Evolutionary conservation across 2,329 filamentous ascomycete species (phyloP).

Genomic region (Fusarium abutilonis): DNA sequence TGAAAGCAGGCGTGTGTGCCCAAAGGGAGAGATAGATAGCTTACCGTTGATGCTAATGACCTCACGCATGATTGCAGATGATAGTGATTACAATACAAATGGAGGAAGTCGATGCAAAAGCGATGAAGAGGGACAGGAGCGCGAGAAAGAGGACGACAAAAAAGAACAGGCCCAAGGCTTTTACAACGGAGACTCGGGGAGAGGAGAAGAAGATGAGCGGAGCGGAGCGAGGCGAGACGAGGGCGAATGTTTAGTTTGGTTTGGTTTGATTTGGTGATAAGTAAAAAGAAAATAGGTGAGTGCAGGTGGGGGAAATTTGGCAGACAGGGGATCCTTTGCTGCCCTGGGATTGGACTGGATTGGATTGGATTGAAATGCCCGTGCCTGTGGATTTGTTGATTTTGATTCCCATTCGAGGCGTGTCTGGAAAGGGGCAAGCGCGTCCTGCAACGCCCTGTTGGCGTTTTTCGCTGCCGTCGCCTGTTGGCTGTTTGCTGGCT

Average conservation of each 20-base stretch:
- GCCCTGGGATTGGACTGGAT: constrained; percentile 43
- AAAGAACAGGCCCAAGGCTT: constrained; percentile 45
- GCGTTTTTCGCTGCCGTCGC: constrained; percentile 34
- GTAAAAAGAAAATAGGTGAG: constrained; percentile 53
- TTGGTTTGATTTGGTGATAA: constrained; percentile 34
- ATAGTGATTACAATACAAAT: constrained; percentile 38
- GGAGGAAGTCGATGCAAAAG: constrained; percentile 49
- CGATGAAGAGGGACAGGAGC: constrained; percentile 45
- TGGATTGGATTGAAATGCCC: constrained; percentile 13
- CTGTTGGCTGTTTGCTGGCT: constrained; percentile 38
- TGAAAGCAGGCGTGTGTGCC: constrained; percentile 50
- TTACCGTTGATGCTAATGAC: constrained; percentile 99
- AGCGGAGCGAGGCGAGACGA: constrained; percentile 25
- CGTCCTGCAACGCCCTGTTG: constrained; percentile 44
- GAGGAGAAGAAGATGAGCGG: constrained; percentile 38
- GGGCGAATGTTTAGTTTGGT: constrained; percentile 40
- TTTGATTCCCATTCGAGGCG: constrained; percentile 44
- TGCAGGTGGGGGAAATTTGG: constrained; percentile 58
- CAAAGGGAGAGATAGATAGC: constrained; percentile 52
- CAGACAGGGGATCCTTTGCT: constrained; percentile 49
- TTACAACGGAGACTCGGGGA: constrained; percentile 44
- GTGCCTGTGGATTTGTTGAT: constrained; percentile 52
- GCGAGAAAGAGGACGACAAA: constrained; percentile 40
- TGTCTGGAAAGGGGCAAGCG: constrained; percentile 51
- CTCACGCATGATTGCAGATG: constrained; percentile 86